Percentiles rank a stretch among this genome's conserved stretches.
phyloP scores from a whole-genome alignment of 2,329 filamentous ascomycete genomes.

The Grosmannia huntii region DNA sequence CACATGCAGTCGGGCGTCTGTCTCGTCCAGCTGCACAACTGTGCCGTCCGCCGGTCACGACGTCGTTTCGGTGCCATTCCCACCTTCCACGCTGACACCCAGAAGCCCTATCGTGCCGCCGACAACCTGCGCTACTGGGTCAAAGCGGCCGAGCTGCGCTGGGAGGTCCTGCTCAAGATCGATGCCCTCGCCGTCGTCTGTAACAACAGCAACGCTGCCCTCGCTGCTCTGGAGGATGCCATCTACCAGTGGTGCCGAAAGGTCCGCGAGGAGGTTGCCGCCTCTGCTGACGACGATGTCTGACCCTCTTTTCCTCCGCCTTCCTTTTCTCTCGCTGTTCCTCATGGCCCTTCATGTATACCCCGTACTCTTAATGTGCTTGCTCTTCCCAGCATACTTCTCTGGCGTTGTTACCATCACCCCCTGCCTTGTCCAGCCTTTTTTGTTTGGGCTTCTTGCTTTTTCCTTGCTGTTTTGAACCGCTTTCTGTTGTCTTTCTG shows the following conservation, averaged over 20 bases:
- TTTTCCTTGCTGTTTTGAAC: background rate
- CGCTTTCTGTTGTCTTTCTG: background rate
- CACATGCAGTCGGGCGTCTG: conserved; percentile 66
- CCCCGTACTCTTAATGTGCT: no score
- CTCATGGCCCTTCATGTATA: no score
- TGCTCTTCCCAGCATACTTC: no score
- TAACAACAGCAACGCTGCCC: conserved; percentile 53
- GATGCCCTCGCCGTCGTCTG: conserved; percentile 83
- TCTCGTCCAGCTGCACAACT: conserved; percentile 81
- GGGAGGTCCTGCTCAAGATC: conserved; percentile 72
- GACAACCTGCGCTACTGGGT: conserved; percentile 94
- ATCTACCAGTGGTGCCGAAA: conserved; percentile 71
- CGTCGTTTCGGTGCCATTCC: conserved; percentile 83
- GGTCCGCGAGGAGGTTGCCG: conserved; percentile 71
- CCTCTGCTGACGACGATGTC: conserved; percentile 32
- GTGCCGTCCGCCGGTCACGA: conserved; percentile 70
- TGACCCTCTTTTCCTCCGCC: no score
- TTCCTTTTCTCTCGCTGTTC: no score
- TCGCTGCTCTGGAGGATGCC: conserved; percentile 72
- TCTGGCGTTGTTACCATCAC: no score
- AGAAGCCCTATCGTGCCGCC: conserved; percentile 84
- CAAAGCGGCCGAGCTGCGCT: conserved; percentile 89
- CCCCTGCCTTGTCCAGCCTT: no score
- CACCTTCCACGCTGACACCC: conserved; percentile 79
- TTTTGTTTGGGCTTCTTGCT: background rate